Conservation (phyloP, 768 basidiomycete species). For the Gloeopeniophorella convolvens region DNA sequence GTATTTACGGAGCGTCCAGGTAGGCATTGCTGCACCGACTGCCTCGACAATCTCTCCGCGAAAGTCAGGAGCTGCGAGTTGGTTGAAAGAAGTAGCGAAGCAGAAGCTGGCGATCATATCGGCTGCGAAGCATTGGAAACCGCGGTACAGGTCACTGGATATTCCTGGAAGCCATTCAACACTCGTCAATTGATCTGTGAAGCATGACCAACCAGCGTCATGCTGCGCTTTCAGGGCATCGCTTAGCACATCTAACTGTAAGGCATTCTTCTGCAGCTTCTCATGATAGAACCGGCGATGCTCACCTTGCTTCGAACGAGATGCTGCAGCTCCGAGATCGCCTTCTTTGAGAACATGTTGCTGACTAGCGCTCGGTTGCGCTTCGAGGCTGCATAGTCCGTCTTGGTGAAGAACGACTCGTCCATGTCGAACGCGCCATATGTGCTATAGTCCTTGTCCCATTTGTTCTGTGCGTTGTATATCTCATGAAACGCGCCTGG, state of each 20-base stretch:
- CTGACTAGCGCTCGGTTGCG: conserved; percentile 28
- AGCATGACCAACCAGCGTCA: conserved; percentile 1
- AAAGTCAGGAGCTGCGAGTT: conserved; percentile 31
- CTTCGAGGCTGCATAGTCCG: conserved; percentile 31
- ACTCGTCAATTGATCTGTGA: neutral
- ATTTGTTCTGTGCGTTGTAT: conserved; percentile 20
- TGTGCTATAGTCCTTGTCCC: conserved; percentile 34
- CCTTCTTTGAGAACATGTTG: conserved; percentile 35
- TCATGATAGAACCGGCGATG: neutral
- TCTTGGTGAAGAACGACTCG: conserved; percentile 33
- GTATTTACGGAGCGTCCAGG: conserved; percentile 19
- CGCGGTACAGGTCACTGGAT: conserved; percentile 34
- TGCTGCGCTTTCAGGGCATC: conserved; percentile 4
- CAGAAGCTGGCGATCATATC: conserved; percentile 40
- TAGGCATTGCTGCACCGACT: conserved; percentile 27
- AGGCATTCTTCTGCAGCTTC: neutral
- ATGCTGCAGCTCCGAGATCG: conserved; percentile 32
- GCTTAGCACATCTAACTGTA: conserved; percentile 32
- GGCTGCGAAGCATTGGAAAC: conserved; percentile 36
- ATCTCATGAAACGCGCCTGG: conserved; percentile 11
- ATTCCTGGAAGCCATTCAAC: neutral
- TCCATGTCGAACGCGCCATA: conserved; percentile 34
- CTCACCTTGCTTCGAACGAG: conserved; percentile 24
- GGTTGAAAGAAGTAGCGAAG: conserved; percentile 31
- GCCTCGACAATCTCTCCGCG: conserved; percentile 30